Evolutionary conservation across 148 eudicot genomes (phyloP).

Genomic region (Gaultheria prostrata): DNA sequence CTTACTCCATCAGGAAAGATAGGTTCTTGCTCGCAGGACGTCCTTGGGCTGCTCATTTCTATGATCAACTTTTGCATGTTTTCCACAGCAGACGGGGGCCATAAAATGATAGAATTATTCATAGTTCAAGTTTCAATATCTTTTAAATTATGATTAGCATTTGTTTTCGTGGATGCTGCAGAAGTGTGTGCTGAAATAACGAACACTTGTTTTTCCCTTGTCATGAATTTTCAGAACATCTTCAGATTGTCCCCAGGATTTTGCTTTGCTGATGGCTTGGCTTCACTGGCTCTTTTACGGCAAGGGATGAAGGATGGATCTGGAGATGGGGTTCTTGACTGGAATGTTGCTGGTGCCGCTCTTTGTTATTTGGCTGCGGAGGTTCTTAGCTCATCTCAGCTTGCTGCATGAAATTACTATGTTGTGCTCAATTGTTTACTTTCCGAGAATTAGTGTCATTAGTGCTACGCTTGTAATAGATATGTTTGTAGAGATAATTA

Average conservation of each 20-base stretch:
- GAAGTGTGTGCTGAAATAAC: neutral
- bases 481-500: constrained; percentile 11
- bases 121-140: neutral
- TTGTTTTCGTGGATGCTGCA: neutral
- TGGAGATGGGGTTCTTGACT: constrained; percentile 64
- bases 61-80: neutral
- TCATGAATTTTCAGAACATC: constrained; percentile 54
- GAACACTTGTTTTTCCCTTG: neutral
- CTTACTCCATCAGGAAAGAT: neutral
- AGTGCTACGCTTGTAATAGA: neutral
- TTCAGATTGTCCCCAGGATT: constrained; percentile 95
- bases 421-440: neutral
- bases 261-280: constrained; percentile 99
- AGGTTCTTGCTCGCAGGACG: neutral
- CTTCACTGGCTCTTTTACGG: constrained; percentile 89
- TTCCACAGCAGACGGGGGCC: neutral
- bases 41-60: neutral
- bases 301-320: constrained; percentile 91
- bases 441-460: neutral
- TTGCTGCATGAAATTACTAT: neutral
- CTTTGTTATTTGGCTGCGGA: constrained; percentile 81
- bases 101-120: neutral
- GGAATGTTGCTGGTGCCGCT: constrained; percentile 96
- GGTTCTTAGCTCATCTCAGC: constrained; percentile 46
- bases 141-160: neutral